Evolutionary conservation across 208 protist genomes (phyloP), one percentile per base, ranked within the genome.

Genomic region (Herpetomonas tarakana): DNA sequence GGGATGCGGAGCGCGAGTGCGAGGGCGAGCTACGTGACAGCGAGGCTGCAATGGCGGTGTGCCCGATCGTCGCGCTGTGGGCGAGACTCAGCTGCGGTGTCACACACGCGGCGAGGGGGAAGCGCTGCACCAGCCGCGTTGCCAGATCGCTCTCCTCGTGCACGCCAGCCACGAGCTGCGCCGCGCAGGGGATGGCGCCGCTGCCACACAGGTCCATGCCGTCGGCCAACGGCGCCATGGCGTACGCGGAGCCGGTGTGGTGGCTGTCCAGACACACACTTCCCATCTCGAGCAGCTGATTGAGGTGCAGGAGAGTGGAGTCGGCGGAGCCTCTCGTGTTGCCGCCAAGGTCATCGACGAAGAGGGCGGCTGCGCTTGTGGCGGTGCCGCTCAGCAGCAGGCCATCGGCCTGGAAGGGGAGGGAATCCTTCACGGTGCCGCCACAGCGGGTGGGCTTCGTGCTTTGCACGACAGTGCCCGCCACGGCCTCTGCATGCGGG

Each of bases 41-140:
- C 2, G 71, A 76, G 44, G 74, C 68, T 11, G 81, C 73, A 39
- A 89, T 76, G n/a, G 85, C 79, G 27, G 76, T 74, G 25, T 88
- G 71, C 24, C 86, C 77, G 50, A 92, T 83, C n/a, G 65, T 53
- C 14, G 66, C 74, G 18, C 71, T 76, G 39, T 81, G 68, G 12
- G 26, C 71, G 14, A 83, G 57, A 1, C 74, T 79, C 22, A 71
- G 56, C 7, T 66, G 28, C 0, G 76, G 74, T 2, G 65, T 65
- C 21, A 85, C 71, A 7, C 66, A 54, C 3, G 68, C 72, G n/a
- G 88, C 62, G 11, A 92, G 19, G n/a, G 76, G 24, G 55, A 89
- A 87, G 31, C 54, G 65, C 14, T 68, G 79, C 0, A 74, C 59
- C 25, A 88, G 45, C n/a, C 62, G 61, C n/a, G 61, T 56, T 7